phyloP scores from a whole-genome alignment of 306 rosid genomes.

The Lupinus albus region DNA sequence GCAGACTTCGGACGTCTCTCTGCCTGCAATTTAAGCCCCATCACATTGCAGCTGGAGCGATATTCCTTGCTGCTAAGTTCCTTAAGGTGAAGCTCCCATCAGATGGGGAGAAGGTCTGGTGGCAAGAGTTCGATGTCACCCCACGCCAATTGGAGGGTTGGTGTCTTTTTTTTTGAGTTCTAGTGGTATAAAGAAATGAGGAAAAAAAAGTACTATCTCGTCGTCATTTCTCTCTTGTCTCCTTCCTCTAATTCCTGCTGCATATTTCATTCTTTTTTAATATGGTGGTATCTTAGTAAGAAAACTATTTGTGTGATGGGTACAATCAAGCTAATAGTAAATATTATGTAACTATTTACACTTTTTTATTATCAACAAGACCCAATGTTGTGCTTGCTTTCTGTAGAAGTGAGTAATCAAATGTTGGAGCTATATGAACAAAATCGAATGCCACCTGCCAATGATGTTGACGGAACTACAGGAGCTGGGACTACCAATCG shows the following conservation, averaged over 20 bases:
- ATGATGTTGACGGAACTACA: constrained; percentile 71
- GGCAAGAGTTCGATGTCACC: constrained; percentile 99
- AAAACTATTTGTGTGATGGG: neutral
- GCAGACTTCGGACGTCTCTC: constrained; percentile 98
- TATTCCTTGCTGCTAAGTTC: constrained; percentile 98
- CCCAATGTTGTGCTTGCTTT: constrained; percentile 41
- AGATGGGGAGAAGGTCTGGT: constrained; percentile 99
- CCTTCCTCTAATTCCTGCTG: constrained; percentile 14
- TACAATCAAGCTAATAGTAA: neutral
- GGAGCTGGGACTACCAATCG: constrained; percentile 60
- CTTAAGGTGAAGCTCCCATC: constrained; percentile 98
- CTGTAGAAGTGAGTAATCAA: constrained; percentile 98
- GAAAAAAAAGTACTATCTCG: constrained; percentile 42
- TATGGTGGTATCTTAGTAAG: neutral
- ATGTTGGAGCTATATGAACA: constrained; percentile 97
- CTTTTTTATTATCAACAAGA: constrained; percentile 25
- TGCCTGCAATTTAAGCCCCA: constrained; percentile 99
- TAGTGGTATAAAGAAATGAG: constrained; percentile 46
- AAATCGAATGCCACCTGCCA: constrained; percentile 72
- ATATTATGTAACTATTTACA: constrained; percentile 11
- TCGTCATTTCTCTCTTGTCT: constrained; percentile 36
- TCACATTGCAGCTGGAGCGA: constrained; percentile 99
- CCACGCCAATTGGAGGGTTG: constrained; percentile 99
- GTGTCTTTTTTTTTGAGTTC: constrained; percentile 55
- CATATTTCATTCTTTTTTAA: neutral